Base-by-base conservation (phyloP, 75 land plant species). In the Gnetum montanum region DNA sequence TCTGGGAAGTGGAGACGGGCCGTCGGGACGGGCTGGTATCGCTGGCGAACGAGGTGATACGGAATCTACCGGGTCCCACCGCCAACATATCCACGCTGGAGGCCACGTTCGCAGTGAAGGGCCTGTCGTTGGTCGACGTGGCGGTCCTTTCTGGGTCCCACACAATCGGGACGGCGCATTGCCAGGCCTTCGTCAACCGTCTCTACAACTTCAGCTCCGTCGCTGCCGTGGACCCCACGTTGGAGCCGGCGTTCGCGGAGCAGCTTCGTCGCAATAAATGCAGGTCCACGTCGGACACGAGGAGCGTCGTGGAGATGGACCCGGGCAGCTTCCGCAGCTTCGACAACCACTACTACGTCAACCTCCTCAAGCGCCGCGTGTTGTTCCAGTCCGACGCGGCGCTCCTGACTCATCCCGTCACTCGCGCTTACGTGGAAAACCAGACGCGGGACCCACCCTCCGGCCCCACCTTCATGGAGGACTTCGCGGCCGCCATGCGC, bases 21-120 rank as follows among this genome's bases (percentile, higher is more conserved):
- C 47, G 92, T 1, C 68, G 87, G 49, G 92, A 87, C 40, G 91
- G 91, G 8, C 0, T 22, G 3, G 29, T 76, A 8, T 82, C 91
- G 2, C 27, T 4, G n/a, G n/a, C n/a, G n/a, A n/a, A n/a, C n/a
- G n/a, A n/a, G n/a, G n/a, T n/a, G n/a, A n/a, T n/a, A n/a, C n/a
- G n/a, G n/a, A n/a, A n/a, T 4, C 16, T 43, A 0, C 3, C 69
- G 1, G 86, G 76, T 35, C 67, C 36, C 78, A 67, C 22, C 54
- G n/a, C n/a, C n/a, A n/a, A n/a, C n/a, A n/a, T n/a, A n/a, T n/a
- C n/a, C n/a, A n/a, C 68, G 1, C 65, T 87, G 6, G 26, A 26
- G 12, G 20, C 45, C 23, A 26, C 23, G 4, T 77, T 83, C n/a
- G 62, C 61, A 5, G 65, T 48, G 8, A 64, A 73, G 33, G 79